Conservation (phyloP, 2,329 filamentous ascomycete genomes). For the Epichloe baconii region DNA sequence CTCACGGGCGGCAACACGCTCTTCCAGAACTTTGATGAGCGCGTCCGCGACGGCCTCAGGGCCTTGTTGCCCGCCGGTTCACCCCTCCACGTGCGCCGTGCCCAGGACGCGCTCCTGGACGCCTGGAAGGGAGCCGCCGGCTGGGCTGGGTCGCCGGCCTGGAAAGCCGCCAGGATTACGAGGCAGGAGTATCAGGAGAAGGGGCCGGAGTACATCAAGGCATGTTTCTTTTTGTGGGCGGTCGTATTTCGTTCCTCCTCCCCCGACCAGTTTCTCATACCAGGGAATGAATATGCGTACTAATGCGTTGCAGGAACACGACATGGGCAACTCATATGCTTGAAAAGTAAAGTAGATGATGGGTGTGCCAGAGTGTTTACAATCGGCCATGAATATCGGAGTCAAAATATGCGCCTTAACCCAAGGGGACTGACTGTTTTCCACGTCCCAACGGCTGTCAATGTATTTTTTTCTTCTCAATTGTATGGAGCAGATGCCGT, state of each 20-base stretch:
- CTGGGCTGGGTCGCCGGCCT: conserved; percentile 56
- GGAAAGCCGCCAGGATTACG: conserved; percentile 55
- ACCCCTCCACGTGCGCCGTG: conserved; percentile 56
- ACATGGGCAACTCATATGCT: conserved; percentile 49
- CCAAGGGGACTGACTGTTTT: background rate
- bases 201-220: conserved; percentile 88
- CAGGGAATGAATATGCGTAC: background rate
- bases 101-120: conserved; percentile 66
- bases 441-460: too few species aligned
- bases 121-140: conserved; percentile 86
- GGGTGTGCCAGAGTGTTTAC: background rate
- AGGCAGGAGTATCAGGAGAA: conserved; percentile 83
- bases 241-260: background rate
- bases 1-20: conserved; percentile 86
- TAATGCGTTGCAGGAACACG: conserved; percentile 40
- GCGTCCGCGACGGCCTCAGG: conserved; percentile 59
- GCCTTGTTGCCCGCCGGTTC: conserved; percentile 58
- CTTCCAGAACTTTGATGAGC: conserved; percentile 76
- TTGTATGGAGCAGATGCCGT: background rate
- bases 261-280: too few species aligned
- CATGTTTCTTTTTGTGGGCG: conserved; percentile 18
- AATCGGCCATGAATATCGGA: background rate
- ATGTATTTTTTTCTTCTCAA: too few species aligned
- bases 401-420: background rate
- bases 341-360: conserved; percentile 10